Base-by-base conservation (phyloP, 805 yeast species). In the Monosporozyma yasuniensis region DNA sequence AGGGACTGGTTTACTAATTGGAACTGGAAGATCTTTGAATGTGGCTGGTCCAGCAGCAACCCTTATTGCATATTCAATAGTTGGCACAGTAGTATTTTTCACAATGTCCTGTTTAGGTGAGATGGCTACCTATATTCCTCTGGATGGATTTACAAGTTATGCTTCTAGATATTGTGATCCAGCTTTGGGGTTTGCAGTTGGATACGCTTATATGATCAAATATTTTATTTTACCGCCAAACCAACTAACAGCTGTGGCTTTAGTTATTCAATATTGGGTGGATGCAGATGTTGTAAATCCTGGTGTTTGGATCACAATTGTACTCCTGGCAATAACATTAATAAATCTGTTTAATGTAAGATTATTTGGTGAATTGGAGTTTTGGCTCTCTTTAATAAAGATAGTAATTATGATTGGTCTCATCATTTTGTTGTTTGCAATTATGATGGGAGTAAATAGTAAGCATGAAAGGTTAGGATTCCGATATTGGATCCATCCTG, bases 101-200 rank as follows among this genome's bases (percentile, higher is more conserved):
- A 79, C 80, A 16, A 50, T 52, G 51, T 45, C 73, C 52, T 75
- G 79, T 76, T 54, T 47, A n/a, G 50, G 50, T n/a, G 50, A 81
- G 65, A 70, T 81, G 57, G 83, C 86, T 28, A 75, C 86, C 14
- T 80, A 73, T 56, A 72, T 81, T 50, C 87, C 87, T 3, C 66
- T 80, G 54, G 81, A 78, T 54, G 84, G 85, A 12, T 81, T 80
- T 60, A 75, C 82, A 19, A 79, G 81, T 52, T 79, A 80, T 60
- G 75, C 83, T 47, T 52, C 57, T 12, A 61, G 66, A 16, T 78
- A 78, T 56, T 63, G 77, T 42, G 77, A 73, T 58, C 71, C 70
- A 21, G 71, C 76, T 12, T 54, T 69, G 39, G 75, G 74, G 2
- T 73, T 72, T 56, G 66, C 74, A 14, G 66, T 68, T 56, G 77